Percentiles rank a stretch among this genome's conserved stretches.
Conservation (phyloP, 106 monocot genomes). For the Ottelia alismoides region DNA sequence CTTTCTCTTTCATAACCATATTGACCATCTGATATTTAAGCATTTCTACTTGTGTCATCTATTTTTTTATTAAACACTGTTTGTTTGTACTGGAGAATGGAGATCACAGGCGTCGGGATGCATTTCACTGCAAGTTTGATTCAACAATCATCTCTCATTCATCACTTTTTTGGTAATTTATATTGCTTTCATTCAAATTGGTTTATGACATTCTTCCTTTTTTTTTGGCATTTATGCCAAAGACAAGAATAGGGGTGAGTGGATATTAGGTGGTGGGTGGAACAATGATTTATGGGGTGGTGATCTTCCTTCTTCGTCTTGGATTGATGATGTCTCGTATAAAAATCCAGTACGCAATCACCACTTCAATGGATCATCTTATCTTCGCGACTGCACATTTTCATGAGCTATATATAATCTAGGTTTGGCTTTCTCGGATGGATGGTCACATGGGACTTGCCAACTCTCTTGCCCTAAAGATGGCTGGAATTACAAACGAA, state of each 20-base stretch:
- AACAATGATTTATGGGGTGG: constrained; percentile 91
- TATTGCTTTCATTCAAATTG: no score
- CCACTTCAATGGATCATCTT: neutral
- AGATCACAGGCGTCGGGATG: no score
- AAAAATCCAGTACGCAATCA: constrained; percentile 61
- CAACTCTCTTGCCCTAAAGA: constrained; percentile 61
- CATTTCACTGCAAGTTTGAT: no score
- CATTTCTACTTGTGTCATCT: no score
- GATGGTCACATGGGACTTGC: constrained; percentile 97
- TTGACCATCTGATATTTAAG: no score
- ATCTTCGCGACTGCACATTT: neutral
- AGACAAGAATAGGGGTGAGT: constrained; percentile 69
- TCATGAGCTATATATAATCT: neutral
- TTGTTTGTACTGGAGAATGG: no score
- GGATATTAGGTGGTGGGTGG: constrained; percentile 92
- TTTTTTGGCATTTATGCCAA: no score
- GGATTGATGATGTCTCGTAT: constrained; percentile 74
- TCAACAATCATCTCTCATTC: no score
- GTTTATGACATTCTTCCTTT: no score
- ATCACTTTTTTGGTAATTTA: no score
- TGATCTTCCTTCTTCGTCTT: constrained; percentile 56
- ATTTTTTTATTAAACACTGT: no score
- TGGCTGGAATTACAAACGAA: constrained; percentile 54
- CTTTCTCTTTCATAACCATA: no score
- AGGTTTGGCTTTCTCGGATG: constrained; percentile 94